phyloP scores from a whole-genome alignment of 2,329 filamentous ascomycete genomes.

The Arthroderma sp. region DNA sequence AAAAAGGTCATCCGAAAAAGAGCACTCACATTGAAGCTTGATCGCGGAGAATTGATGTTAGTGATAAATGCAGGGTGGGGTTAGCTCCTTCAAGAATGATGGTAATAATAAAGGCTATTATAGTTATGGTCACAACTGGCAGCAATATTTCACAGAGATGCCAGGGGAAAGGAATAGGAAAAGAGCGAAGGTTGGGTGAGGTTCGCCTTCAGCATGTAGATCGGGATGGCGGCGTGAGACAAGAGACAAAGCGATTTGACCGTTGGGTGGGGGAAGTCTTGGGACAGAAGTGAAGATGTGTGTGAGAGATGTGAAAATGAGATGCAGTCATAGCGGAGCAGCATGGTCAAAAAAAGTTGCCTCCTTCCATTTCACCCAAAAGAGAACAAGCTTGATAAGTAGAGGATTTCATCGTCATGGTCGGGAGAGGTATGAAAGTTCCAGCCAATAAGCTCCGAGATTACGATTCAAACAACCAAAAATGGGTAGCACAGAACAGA shows the following conservation, averaged over 20 bases:
- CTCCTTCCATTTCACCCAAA: neutral
- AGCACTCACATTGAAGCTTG: constrained; percentile 4
- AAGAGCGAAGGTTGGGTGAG: neutral
- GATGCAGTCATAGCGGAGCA: no score
- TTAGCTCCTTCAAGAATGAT: neutral
- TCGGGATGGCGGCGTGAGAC: constrained; percentile 2
- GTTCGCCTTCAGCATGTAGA: neutral
- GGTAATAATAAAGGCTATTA: no score
- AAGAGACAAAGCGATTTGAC: constrained; percentile 2
- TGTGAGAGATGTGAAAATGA: no score
- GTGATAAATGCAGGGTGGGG: constrained; percentile 3
- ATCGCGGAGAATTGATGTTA: constrained; percentile 3
- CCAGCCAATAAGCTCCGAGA: constrained; percentile 5
- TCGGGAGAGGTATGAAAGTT: neutral
- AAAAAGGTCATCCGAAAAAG: neutral
- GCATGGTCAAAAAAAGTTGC: neutral
- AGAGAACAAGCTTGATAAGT: constrained; percentile 3
- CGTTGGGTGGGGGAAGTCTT: neutral
- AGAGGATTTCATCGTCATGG: constrained; percentile 1
- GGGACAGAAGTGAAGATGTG: no score
- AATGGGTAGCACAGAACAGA: constrained; percentile 7
- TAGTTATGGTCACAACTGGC: neutral
- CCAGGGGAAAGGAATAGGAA: constrained; percentile 1
- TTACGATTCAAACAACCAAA: constrained; percentile 2
- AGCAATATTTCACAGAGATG: constrained; percentile 1